Base-by-base conservation (phyloP, 352 stramenopile species). In the Pilasporangium apinafurcum region DNA sequence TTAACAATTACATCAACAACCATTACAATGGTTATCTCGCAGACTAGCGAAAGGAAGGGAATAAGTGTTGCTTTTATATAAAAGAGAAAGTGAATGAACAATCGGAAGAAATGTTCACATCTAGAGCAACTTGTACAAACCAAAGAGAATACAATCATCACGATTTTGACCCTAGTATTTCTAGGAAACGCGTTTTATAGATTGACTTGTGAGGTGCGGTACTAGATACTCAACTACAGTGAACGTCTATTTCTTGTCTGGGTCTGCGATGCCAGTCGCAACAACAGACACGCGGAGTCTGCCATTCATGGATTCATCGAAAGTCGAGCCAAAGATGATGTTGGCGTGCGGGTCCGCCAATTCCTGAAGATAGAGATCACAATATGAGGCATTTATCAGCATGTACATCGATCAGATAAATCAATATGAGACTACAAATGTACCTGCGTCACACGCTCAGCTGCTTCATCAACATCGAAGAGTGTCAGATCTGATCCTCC, bases 401-500 rank as follows among this genome's bases (percentile, higher is more conserved):
- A n/a, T n/a, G n/a, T n/a, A n/a, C n/a, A n/a, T n/a, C n/a, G n/a
- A n/a, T n/a, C n/a, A n/a, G n/a, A n/a, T n/a, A n/a, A n/a, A n/a
- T n/a, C n/a, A n/a, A n/a, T n/a, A 14, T 17, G 17, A 18, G 18
- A 27, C 16, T 21, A 32, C 27, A 8, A 10, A 43, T 27, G 25
- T 20, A 73, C 62, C 53, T 75, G 61, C 5, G 81, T 96, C 40
- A 96, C 79, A 34, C 84, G 75, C 22, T 92, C 82, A 6, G 81
- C 83, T 13, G 86, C 86, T 44, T 92, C 76, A 46, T 96, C 84
- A 22, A 95, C 86, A 56, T 96, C 86, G 51, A 95, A 92, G 25
- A 98, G 70, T 47, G 84, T 96, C 69, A 98, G 65, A 53, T 98
- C 93, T 13, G 81, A 78, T 31, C 92, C 90, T 16, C 93, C 93